Percentiles rank a stretch among this genome's conserved stretches.
These are phyloP conservation scores for Boletus mariae DNA, from an alignment of 1,284 basidiomycete genomes.

Conservation along the genomic window DNA sequence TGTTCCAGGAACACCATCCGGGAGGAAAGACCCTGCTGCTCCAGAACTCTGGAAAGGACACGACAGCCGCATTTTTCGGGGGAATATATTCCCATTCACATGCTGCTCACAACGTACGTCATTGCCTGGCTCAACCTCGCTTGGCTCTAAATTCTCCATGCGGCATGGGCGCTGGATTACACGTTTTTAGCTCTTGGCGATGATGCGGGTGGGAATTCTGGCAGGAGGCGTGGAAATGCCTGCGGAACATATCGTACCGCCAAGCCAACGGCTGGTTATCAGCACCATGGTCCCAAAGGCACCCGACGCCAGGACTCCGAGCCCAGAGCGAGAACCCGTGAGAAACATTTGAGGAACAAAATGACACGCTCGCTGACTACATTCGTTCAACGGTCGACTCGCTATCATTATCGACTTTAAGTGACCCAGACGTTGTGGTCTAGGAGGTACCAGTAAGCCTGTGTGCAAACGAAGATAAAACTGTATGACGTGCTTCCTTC, in stretches of 20 bases:
- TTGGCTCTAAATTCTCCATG: slow-evolving; percentile 1
- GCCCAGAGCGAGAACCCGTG: not conserved
- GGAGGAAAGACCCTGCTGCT: slow-evolving; percentile 68
- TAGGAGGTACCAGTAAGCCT: not conserved
- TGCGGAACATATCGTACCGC: slow-evolving; percentile 33
- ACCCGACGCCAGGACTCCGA: not conserved
- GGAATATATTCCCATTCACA: slow-evolving; percentile 82
- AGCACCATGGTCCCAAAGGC: slow-evolving; percentile 13
- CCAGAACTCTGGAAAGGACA: slow-evolving; percentile 72
- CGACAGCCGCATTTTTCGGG: slow-evolving; percentile 81
- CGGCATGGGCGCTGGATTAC: not conserved
- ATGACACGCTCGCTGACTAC: not conserved
- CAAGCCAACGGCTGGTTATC: slow-evolving; percentile 37
- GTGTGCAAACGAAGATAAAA: too few relatives aligned
- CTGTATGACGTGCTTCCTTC: not conserved
- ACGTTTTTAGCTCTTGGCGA: slow-evolving; percentile 58
- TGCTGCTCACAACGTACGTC: slow-evolving; percentile 74
- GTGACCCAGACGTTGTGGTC: not conserved
- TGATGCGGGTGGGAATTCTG: slow-evolving; percentile 80
- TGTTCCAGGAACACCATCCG: slow-evolving; percentile 78
- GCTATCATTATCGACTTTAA: slow-evolving; percentile 8
- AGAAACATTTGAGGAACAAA: not conserved
- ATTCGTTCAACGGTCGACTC: slow-evolving; percentile 19
- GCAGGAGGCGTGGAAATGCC: slow-evolving; percentile 65
- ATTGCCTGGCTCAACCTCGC: not conserved